Evolutionary conservation across 164 flowering plant genomes (phyloP).

Genomic region (Vitis riparia): DNA sequence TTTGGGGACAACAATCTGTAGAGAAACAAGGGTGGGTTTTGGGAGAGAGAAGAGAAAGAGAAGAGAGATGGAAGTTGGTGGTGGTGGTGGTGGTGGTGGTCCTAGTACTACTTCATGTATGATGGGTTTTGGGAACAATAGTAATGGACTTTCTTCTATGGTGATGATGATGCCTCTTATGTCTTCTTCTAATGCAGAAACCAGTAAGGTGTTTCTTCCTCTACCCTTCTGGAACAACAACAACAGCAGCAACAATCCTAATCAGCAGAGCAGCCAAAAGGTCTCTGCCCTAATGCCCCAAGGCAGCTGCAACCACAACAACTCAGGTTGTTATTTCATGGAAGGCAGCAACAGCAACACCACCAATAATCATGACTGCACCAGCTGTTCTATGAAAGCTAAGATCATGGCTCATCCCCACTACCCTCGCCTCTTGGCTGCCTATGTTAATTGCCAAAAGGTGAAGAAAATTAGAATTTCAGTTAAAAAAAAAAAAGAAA

Average conservation of each 20-base stretch:
- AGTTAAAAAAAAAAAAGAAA: no score
- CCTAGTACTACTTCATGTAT: conserved; percentile 6
- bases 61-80: neutral
- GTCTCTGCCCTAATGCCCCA: neutral
- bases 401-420: conserved; percentile 99
- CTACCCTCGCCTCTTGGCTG: conserved; percentile 80
- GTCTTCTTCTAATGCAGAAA: neutral
- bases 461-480: conserved; percentile 23
- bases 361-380: conserved; percentile 6
- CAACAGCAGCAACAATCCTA: neutral
- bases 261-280: neutral
- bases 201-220: conserved; percentile 5
- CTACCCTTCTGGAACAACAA: neutral
- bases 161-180: conserved; percentile 1
- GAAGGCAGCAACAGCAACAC: conserved; percentile 20
- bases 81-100: neutral
- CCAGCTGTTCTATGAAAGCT: conserved; percentile 51
- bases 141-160: neutral
- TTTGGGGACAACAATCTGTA: neutral
- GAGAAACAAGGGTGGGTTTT: neutral
- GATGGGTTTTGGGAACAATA: conserved; percentile 11
- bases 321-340: conserved; percentile 33
- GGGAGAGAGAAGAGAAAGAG: conserved; percentile 2
- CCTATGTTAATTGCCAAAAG: conserved; percentile 91
- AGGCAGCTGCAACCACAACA: conserved; percentile 4